These are phyloP conservation scores for Russula emetica DNA, from an alignment of 768 basidiomycete genomes.

Conservation along the genomic window DNA sequence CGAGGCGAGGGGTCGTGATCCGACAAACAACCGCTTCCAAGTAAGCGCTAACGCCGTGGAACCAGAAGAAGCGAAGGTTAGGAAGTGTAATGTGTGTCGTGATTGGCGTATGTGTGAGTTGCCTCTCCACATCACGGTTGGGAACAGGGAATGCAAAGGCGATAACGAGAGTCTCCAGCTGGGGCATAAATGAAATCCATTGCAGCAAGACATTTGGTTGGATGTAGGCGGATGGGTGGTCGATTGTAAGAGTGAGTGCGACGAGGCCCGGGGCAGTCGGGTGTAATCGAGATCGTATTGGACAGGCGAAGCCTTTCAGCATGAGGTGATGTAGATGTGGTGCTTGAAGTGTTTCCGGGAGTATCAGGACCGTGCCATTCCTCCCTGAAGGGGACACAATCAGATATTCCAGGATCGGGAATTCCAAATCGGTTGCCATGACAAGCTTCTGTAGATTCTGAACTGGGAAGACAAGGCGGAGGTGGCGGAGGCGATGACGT, in stretches of 20 bases:
- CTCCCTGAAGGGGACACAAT: fast-evolving
- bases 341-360: neutral
- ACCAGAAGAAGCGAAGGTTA: neutral
- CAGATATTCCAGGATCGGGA: neutral
- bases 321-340: neutral
- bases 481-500: neutral
- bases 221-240: neutral
- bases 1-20: neutral
- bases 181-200: neutral
- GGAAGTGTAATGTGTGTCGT: neutral
- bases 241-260: neutral
- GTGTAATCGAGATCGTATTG: neutral
- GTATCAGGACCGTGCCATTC: neutral
- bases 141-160: neutral
- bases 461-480: neutral
- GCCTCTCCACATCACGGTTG: neutral
- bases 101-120: neutral
- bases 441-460: neutral
- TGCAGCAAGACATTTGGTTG: neutral
- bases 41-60: neutral
- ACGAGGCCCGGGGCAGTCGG: neutral
- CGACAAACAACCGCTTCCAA: neutral
- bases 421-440: neutral
- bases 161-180: neutral
- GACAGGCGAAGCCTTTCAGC: neutral